Conservation (phyloP, 768 basidiomycete species). For the Hypholoma fasciculare region DNA sequence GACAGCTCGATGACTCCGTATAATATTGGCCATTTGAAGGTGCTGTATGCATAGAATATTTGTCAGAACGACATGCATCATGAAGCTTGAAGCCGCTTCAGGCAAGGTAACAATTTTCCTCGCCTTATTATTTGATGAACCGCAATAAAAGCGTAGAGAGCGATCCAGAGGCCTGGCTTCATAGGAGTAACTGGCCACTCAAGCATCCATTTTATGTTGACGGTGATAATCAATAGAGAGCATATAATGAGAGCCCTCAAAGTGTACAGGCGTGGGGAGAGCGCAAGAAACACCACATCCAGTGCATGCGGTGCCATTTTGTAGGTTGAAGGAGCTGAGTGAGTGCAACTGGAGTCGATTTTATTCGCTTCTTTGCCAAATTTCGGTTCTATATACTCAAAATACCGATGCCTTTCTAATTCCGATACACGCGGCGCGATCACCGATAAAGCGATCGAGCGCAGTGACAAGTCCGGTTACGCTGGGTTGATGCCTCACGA, state of each 20-base stretch:
- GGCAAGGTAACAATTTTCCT: neutral
- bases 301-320: neutral
- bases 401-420: too few species aligned
- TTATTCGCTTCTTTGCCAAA: too few species aligned
- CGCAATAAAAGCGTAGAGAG: neutral
- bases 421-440: neutral
- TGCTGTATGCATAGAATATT: neutral
- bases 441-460: neutral
- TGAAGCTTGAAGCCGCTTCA: too few species aligned
- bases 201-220: neutral
- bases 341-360: too few species aligned
- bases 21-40: neutral
- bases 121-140: neutral
- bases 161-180: neutral
- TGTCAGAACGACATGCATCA: neutral
- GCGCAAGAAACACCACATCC: neutral
- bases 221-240: neutral
- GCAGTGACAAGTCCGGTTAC: too few species aligned
- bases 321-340: neutral
- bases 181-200: too few species aligned
- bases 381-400: too few species aligned
- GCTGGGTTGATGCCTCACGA: too few species aligned
- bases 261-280: neutral
- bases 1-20: neutral
- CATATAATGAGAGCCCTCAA: neutral